These are phyloP conservation scores for Axilococcus clingmanii DNA, from an alignment of 139 green algal genomes.

Conservation along the genomic window DNA sequence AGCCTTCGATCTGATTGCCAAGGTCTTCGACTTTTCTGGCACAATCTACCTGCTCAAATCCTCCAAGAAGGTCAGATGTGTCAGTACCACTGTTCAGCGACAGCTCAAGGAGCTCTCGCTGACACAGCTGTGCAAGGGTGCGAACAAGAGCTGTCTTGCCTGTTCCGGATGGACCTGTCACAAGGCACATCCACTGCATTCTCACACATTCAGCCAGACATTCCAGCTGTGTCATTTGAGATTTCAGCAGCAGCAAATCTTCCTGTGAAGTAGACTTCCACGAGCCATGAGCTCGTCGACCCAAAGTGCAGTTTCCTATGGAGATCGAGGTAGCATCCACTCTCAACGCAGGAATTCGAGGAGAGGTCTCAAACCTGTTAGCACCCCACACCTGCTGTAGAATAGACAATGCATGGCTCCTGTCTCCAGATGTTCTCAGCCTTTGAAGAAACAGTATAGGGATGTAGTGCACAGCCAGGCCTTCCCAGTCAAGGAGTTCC, in stretches of 20 bases:
- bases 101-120: slow-evolving; percentile 63
- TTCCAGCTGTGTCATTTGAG: slow-evolving; percentile 1
- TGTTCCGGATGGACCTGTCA: slow-evolving; percentile 41
- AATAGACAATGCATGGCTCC: slow-evolving; percentile 22
- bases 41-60: slow-evolving; percentile 89
- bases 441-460: slow-evolving; percentile 72
- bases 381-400: too few species aligned
- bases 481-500: neutral
- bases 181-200: slow-evolving; percentile 63
- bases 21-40: slow-evolving; percentile 24
- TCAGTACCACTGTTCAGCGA: slow-evolving; percentile 79
- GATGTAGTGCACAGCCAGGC: slow-evolving; percentile 48
- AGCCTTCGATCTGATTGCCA: neutral
- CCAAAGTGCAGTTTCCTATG: too few species aligned
- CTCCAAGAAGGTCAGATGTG: slow-evolving; percentile 91
- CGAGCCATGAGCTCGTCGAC: too few species aligned
- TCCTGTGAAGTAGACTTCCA: too few species aligned
- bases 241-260: too few species aligned
- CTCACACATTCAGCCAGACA: slow-evolving; percentile 13
- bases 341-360: too few species aligned
- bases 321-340: too few species aligned
- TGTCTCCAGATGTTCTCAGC: slow-evolving; percentile 62
- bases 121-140: slow-evolving; percentile 17
- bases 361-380: too few species aligned
- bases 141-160: slow-evolving; percentile 36